Conservation (phyloP, 2,329 filamentous ascomycete species). For the Curvularia spicifera region DNA sequence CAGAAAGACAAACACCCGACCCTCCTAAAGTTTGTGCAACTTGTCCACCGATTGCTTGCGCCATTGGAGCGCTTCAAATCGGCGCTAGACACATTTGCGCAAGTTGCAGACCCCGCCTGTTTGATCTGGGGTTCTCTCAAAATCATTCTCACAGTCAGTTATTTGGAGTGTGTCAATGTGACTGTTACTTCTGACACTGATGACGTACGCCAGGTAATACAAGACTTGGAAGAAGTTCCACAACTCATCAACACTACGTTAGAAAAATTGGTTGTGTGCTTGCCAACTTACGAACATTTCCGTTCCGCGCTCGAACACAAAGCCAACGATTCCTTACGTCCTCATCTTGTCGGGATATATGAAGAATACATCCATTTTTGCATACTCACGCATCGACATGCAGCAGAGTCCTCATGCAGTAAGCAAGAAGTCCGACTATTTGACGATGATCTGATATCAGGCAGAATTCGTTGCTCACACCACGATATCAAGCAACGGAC, state of each 20-base stretch:
- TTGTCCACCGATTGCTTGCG: not conserved
- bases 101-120: not conserved
- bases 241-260: not conserved
- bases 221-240: not conserved
- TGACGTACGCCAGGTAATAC: not conserved
- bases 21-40: not conserved
- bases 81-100: not conserved
- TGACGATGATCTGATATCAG: not conserved
- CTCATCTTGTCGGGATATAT: not conserved
- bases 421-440: not conserved
- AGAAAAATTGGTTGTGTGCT: not conserved
- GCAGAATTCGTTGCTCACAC: not conserved
- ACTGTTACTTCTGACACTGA: not conserved
- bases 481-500: not conserved
- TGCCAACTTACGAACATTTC: not conserved
- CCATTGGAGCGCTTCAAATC: not conserved
- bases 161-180: not conserved
- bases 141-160: not conserved
- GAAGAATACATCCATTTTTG: not conserved
- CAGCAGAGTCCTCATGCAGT: not conserved
- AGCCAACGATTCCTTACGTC: not conserved
- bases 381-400: not conserved
- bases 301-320: not conserved
- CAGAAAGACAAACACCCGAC: not conserved
- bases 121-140: not conserved